A percentile compares a stretch with the other conserved stretches of the same genome.
These are phyloP conservation scores for Paecilomyces niveus DNA, from an alignment of 2,329 filamentous ascomycete species.

Conservation along the genomic window DNA sequence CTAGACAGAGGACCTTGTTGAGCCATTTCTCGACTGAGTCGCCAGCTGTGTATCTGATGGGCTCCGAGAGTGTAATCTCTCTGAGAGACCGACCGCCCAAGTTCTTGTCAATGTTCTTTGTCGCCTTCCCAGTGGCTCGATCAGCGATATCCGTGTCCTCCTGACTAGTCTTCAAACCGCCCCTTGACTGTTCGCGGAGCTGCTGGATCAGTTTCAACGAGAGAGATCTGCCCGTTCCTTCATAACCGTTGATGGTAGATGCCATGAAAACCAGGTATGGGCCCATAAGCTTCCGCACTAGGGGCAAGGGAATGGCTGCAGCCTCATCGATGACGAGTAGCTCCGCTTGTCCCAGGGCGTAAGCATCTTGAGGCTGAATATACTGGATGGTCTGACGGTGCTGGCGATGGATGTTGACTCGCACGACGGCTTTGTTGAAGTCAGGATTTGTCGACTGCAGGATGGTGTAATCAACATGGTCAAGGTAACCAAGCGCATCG, in stretches of 20 bases:
- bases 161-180: slow-evolving; percentile 46
- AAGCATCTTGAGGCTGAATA: slow-evolving; percentile 91
- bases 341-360: slow-evolving; percentile 91
- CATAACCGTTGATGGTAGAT: slow-evolving; percentile 97
- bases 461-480: slow-evolving; percentile 96
- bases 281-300: slow-evolving; percentile 90
- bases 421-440: slow-evolving; percentile 97
- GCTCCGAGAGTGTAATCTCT: slow-evolving; percentile 87
- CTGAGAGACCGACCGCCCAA: slow-evolving; percentile 70
- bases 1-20: slow-evolving; percentile 86
- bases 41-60: slow-evolving; percentile 87
- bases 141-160: slow-evolving; percentile 65
- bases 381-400: slow-evolving; percentile 98
- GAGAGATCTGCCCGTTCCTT: slow-evolving; percentile 89
- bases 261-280: slow-evolving; percentile 99
- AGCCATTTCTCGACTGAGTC: slow-evolving; percentile 95
- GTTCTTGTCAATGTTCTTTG: slow-evolving; percentile 55
- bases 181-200: slow-evolving; percentile 82
- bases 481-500: slow-evolving; percentile 84
- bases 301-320: slow-evolving; percentile 85
- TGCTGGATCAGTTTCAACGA: slow-evolving; percentile 97
- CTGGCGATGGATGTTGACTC: slow-evolving; percentile 89
- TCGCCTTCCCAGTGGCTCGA: slow-evolving; percentile 66
- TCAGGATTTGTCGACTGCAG: slow-evolving; percentile 97
- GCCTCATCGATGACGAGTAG: slow-evolving; percentile 95